Evolutionary conservation across 495 filamentous ascomycete species (phyloP), one percentile per base, ranked within the genome.

Genomic region (Penicillium macrosclerotiorum): DNA sequence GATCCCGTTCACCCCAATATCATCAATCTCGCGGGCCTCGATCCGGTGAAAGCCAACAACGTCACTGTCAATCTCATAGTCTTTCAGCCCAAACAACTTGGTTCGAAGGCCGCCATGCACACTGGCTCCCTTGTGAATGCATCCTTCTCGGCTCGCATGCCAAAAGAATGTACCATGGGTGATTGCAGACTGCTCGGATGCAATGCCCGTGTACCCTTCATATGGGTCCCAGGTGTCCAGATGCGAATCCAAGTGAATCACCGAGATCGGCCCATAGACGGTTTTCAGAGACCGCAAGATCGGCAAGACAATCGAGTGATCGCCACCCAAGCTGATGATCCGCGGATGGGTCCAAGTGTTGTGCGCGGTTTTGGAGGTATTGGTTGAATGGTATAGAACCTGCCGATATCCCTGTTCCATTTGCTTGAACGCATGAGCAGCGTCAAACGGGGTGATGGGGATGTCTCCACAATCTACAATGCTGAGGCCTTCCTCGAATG

Each of bases 11-110:
- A 55, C 68, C 17, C 69, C 89, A 48, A 90, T 77, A 1, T 72
- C 81, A 60, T 94, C 90, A 30, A 94, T 82, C 54, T 92, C 89
- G 4, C 88, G 69, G 0, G 90, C 89, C 31, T 86, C 88, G n/a
- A 93, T 76, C 44, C 83, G 83, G 26, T 84, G 70, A 61, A 95
- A 95, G 0, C 90, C 89, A 53, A 86, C 90, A 37, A 88, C 86
- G 13, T 83, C 78, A n/a, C n/a, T n/a, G 56, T 95, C 90, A 54
- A 93, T 92, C 40, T 85, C 78, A 53, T 90, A 85, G 60, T 93
- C 89, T 0, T 76, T 81, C 12, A 77, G 77, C 0, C 84, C 84
- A 13, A 76, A 81, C 1, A 95, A 69, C 0, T 85, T 89, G 0
- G 84, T 91, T 26, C 90, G 85, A 52, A 92, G 90, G 27, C 90